Conservation (phyloP, 495 filamentous ascomycete genomes). For the Penicillium canariense region DNA sequence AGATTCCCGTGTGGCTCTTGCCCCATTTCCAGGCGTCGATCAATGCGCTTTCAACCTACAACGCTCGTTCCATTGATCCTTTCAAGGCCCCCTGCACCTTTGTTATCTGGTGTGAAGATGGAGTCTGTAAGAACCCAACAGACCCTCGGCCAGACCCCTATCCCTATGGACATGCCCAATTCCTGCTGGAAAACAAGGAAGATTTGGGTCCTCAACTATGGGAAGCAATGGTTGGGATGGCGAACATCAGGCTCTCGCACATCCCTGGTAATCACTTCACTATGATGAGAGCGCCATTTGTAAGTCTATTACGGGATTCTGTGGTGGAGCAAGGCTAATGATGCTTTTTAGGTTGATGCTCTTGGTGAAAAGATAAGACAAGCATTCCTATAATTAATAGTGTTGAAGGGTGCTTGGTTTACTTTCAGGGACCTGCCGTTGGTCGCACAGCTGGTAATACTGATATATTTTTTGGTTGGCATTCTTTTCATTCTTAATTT, state of each 20-base stretch:
- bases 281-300: constrained; percentile 1
- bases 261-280: constrained; percentile 1
- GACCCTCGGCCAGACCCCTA: background rate
- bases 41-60: background rate
- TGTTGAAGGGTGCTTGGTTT: background rate
- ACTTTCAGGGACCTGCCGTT: background rate
- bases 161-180: background rate
- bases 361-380: background rate
- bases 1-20: background rate
- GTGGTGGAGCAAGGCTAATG: too few species aligned
- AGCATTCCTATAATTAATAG: too few species aligned
- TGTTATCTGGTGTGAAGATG: constrained; percentile 1
- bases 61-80: background rate
- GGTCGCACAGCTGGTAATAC: too few species aligned
- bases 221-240: background rate
- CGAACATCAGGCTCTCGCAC: background rate
- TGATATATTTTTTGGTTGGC: too few species aligned
- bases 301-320: too few species aligned
- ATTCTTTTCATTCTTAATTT: too few species aligned
- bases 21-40: background rate
- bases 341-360: background rate
- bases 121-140: background rate
- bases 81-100: background rate
- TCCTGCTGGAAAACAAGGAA: background rate
- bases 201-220: background rate